Evolutionary conservation across 805 yeast species (phyloP), one percentile per base, ranked within the genome.

Genomic region (Nakazawaea anatomiae): DNA sequence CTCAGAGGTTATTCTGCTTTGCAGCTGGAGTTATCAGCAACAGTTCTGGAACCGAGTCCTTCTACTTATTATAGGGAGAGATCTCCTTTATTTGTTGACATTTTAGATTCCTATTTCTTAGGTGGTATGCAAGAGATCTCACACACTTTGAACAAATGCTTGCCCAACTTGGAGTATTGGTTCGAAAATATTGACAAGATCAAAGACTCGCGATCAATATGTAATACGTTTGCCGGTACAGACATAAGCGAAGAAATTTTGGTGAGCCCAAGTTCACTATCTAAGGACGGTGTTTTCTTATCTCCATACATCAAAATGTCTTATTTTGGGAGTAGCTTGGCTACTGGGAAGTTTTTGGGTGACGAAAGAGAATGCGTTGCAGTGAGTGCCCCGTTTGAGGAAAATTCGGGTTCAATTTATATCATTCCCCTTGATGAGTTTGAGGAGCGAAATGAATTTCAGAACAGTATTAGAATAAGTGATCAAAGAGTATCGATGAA

Each of bases 101-200:
- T 69, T 1, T 51, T 80, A 14, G 80, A 77, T 40, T 66, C 64
- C 29, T 81, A 81, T 52, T 76, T 64, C 48, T 66, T 73, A 42
- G 86, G 86, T 1, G 86, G 86, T 0, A 47, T 79, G 8, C 67
- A 70, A 32, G 84, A 80, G 43, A 71, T 79, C 50, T 60, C 69
- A 1, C 54, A 60, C 38, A 67, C 80, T 1, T 63, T 71, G 0
- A 55, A 61, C 11, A 58, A 54, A 18, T 81, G 86, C 53, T 27
- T 72, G 4, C 55, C 62, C 1, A 61, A 61, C 2, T 57, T 80
- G 25, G 54, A 69, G 6, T 14, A 43, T 0, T 80, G 83, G 83
- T 70, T 80, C 52, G 59, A 54, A 0, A 51, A 60, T 4, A 66
- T 65, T 1, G 40, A 52, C 1, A 30, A 50, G 1, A 52, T 53